These are phyloP conservation scores for Lophiostoma macrostomum DNA, from an alignment of 495 filamentous ascomycete species.

Conservation along the genomic window DNA sequence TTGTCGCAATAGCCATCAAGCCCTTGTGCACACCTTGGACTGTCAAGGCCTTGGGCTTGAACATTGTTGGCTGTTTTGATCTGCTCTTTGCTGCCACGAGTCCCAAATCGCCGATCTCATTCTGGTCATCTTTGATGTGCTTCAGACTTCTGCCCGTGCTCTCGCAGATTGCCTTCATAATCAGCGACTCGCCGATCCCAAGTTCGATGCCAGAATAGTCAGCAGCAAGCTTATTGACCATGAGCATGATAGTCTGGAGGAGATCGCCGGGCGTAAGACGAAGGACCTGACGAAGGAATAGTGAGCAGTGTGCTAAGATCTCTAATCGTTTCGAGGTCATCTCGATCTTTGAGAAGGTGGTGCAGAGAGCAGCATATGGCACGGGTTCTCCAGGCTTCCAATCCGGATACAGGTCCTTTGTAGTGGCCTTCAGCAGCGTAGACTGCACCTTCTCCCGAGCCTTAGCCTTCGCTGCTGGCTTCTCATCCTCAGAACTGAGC, in stretches of 20 bases:
- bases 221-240: conserved; percentile 96
- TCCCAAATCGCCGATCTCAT: conserved; percentile 92
- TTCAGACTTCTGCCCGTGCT: conserved; percentile 81
- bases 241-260: conserved; percentile 81
- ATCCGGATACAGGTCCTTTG: conserved; percentile 85
- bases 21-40: conserved; percentile 83
- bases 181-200: conserved; percentile 93
- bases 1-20: conserved; percentile 81
- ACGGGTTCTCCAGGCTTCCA: conserved; percentile 87
- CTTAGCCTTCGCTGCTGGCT: conserved; percentile 71
- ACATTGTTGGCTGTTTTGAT: conserved; percentile 93
- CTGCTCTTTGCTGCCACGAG: conserved; percentile 93
- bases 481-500: conserved; percentile 55
- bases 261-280: conserved; percentile 86
- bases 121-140: conserved; percentile 90
- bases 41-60: conserved; percentile 90
- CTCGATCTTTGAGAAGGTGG: conserved; percentile 89
- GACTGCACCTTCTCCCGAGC: conserved; percentile 81
- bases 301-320: conserved; percentile 81
- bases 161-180: conserved; percentile 98
- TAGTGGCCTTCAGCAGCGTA: conserved; percentile 59
- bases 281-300: conserved; percentile 89
- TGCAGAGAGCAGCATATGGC: conserved; percentile 92
- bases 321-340: conserved; percentile 85
- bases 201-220: conserved; percentile 95